Percentiles rank a stretch among this genome's conserved stretches.
phyloP scores from a whole-genome alignment of 768 basidiomycete genomes.

The Mycena chlorophos region DNA sequence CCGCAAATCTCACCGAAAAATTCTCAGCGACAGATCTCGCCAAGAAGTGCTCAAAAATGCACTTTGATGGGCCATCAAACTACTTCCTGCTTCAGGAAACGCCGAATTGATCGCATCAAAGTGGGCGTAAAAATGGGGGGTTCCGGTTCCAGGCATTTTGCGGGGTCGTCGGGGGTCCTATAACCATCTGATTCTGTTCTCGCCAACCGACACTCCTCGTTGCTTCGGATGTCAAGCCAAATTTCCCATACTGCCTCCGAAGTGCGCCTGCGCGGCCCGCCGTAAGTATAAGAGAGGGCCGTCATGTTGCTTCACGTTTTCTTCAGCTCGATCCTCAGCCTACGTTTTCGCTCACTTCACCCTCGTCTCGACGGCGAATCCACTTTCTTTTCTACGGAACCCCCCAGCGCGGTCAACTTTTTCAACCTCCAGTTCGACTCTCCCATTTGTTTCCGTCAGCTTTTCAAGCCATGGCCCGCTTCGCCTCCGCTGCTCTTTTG shows the following conservation, averaged over 20 bases:
- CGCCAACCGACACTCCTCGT: no score
- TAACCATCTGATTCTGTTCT: neutral
- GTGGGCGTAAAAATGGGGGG: no score
- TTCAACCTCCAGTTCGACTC: slow-evolving; percentile 12
- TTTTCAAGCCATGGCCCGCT: slow-evolving; percentile 23
- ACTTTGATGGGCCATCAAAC: no score
- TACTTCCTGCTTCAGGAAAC: no score
- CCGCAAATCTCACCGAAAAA: neutral
- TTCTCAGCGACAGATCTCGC: no score
- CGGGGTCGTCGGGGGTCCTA: neutral
- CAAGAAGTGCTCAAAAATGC: no score
- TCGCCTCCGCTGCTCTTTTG: slow-evolving; percentile 24
- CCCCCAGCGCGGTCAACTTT: slow-evolving; percentile 9
- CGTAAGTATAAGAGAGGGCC: neutral
- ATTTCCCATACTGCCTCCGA: neutral
- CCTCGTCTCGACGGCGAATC: slow-evolving; percentile 27
- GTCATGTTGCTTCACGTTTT: neutral
- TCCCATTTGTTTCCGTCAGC: slow-evolving; percentile 11
- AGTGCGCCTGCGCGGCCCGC: no score
- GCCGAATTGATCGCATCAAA: no score
- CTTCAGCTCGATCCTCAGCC: slow-evolving; percentile 17
- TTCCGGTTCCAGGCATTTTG: neutral
- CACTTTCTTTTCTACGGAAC: slow-evolving; percentile 24
- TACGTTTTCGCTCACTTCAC: slow-evolving; percentile 11
- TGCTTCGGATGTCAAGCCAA: no score